These are phyloP conservation scores for Cercospora sesami DNA, from an alignment of 2,329 filamentous ascomycete species.

Conservation along the genomic window DNA sequence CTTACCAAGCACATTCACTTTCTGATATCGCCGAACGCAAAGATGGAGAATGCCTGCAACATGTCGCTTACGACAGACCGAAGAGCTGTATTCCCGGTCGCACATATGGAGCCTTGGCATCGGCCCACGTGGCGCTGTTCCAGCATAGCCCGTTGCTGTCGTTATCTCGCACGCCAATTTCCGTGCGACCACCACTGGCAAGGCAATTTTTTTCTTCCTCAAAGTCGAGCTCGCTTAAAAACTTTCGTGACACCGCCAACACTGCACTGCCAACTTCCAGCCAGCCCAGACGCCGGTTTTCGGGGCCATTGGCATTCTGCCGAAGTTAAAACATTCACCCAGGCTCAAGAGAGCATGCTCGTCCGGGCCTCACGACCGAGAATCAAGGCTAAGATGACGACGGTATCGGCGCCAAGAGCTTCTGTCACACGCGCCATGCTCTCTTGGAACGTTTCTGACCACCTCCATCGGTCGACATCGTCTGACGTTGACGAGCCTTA, in stretches of 20 bases:
- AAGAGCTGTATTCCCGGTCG: neutral
- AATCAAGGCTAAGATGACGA: slow-evolving; percentile 1
- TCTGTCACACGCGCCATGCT: neutral
- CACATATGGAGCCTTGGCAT: neutral
- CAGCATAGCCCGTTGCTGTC: neutral
- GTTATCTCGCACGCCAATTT: neutral
- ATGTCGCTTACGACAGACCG: neutral
- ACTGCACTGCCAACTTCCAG: neutral
- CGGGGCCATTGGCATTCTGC: neutral
- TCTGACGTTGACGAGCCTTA: slow-evolving; percentile 4
- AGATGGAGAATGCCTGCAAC: slow-evolving; percentile 5
- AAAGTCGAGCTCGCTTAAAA: neutral
- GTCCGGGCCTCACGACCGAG: neutral
- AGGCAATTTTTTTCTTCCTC: neutral
- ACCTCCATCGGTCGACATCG: neutral
- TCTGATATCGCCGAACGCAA: neutral
- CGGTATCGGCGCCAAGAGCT: slow-evolving; percentile 2
- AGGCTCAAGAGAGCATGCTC: neutral
- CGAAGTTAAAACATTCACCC: neutral
- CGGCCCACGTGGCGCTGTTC: neutral
- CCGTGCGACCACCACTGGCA: neutral
- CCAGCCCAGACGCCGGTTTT: neutral
- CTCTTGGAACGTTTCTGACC: neutral
- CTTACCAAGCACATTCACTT: neutral
- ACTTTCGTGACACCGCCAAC: neutral